Evolutionary conservation across 2,329 filamentous ascomycete genomes (phyloP), one percentile per base, ranked within the genome.

Genomic region (Sclerotinia glacialis): DNA sequence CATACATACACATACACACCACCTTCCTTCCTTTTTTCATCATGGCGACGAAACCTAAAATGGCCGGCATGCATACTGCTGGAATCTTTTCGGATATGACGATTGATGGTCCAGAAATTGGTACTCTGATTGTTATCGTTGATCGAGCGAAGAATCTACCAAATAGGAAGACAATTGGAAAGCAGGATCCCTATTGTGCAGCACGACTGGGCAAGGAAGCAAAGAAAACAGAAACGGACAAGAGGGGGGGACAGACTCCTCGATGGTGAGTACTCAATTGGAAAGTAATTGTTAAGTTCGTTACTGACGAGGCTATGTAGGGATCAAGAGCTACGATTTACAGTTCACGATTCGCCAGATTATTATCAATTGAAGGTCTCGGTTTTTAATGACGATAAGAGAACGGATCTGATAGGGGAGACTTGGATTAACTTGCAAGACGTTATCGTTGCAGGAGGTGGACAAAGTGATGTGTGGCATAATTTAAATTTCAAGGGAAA

Each of bases 371-470:
- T 99, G 67, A 99, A 99, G 77, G 84, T 98, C 21, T 97, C 94
- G 3, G 86, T 98, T 7, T 99, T 99, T 81, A 97, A 97, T 76
- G 95, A 99, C 75, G 95, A 99, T 79, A 98, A 97, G 81, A 96
- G 90, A 81, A 98, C 94, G 0, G 95, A 99, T 72, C 79, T 99
- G 71, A 97, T 99, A 73, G 95, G 95, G 71, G 95, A 99, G 79
- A 88, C 91, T 8, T 97, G 92, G 89, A 86, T 98, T 67, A 90
- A 91, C 75, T 83, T 99, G 68, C 87, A 88, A 72, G 85, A 87
- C 72, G 90, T 99, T 73, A 85, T 99, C 69, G 84, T 93, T 26
- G 83, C 88, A 2, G 93, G 95, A 58, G 95, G 95, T 59, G 93
- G 95, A n/a, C 92, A 97, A 79, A 93, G 86, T 75, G 95, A 99